Base-by-base conservation (phyloP, 2,329 filamentous ascomycete genomes). In the Pezicula rhizophila region DNA sequence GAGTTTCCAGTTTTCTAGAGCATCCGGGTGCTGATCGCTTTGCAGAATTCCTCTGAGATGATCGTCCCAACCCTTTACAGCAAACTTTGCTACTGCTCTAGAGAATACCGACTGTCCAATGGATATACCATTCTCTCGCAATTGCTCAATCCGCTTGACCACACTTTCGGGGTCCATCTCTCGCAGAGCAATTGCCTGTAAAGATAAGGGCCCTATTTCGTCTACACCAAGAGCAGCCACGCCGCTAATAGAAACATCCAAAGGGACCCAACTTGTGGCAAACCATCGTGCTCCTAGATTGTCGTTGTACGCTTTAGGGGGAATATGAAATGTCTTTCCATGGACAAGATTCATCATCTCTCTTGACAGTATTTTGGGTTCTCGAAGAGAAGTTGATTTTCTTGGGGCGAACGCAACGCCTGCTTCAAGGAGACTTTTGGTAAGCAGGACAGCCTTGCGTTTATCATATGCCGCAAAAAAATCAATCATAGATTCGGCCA, bases 271-370 rank as follows among this genome's bases (percentile, higher is more conserved):
- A 49, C 75, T 84, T 2, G 83, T 86, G 8, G 90, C 90, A 63
- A 96, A 91, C 70, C 89, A 82, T 54, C 84, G 79, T n/a, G 90
- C 86, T 15, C 87, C 85, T 26, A 95, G 76, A 1, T 72, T 68
- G 64, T 93, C 88, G 59, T 79, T 84, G 53, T 82, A 78, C 8
- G 68, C 66, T 51, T 76, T 80, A 33, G 60, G 66, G 17, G 59
- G 47, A 6, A 64, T 56, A 41, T 59, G 49, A 37, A 64, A 52
- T 18, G 57, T 56, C 47, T 63, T 42, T 34, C 58, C 60, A 53
- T 64, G 59, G 41, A 59, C 52, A 18, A 58, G 45, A 52, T 67
- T 66, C 55, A 66, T 58, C 46, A 64, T 58, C 45, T 65, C 63
- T 10, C 63, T 47, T 6, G 61, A 62, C 12, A 60, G 55, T 18